Base-by-base conservation (phyloP, 2,329 filamentous ascomycete species). In the Moelleriella libera region DNA sequence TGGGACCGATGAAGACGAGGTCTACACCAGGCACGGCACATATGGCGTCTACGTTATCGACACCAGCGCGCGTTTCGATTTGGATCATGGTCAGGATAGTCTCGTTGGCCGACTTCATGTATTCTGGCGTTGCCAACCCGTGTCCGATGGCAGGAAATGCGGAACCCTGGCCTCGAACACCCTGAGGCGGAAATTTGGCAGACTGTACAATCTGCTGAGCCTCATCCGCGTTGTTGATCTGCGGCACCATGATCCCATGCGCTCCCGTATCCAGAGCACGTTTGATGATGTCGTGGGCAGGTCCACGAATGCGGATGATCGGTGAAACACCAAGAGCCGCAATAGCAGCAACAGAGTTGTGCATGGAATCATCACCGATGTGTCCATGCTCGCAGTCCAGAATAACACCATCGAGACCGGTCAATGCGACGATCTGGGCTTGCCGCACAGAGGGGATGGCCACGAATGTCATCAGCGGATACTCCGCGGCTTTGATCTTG, bases 381-480 rank as follows among this genome's bases (percentile, higher is more conserved):
- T 62, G 63, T 11, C 68, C 68, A 52, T 71, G 68, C 50, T 68
- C 68, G 45, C 67, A 68, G 50, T 70, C 70, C 45, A 71, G 62
- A 45, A 72, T 68, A 43, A 75, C 65, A 46, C 68, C 48, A 30
- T 74, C 70, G 8, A 74, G 55, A 6, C 69, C 70, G 2, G 71
- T 72, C 43, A 67, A 56, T 7, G 71, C 64, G 8, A 75, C 66
- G 11, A 74, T 67, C 49, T 75, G 71, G 34, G 71, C 71, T 49
- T 61, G 58, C 41, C 71, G 66, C 1, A 72, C 60, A 0, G 68
- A 71, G 2, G 68, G 68, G 8, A 74, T 60, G 30, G 64, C 70
- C 55, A 73, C 59, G 53, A 75, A 74, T 4, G 70, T 73, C 67
- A 72, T 65, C 4, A 72, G 48, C 6, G 69, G 69, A 48, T 59